phyloP scores from a whole-genome alignment of 1,284 basidiomycete species.

The Naganishia albida region DNA sequence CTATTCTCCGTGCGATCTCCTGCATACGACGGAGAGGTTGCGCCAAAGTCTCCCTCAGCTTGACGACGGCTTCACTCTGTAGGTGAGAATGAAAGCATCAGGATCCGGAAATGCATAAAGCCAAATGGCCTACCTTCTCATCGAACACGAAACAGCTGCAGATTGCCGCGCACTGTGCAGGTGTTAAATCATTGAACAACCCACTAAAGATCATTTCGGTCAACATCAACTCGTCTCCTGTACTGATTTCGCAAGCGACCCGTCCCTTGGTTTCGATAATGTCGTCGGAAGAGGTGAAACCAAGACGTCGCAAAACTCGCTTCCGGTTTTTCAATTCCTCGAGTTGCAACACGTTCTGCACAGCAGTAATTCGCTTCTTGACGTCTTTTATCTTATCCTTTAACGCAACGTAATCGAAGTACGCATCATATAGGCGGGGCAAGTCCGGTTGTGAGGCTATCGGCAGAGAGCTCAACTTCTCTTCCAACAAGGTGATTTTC shows the following conservation, averaged over 20 bases:
- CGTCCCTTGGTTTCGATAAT: conserved; percentile 98
- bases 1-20: conserved; percentile 90
- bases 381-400: conserved; percentile 71
- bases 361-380: conserved; percentile 81
- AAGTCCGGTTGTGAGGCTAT: conserved; percentile 74
- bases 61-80: conserved; percentile 87
- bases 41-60: conserved; percentile 88
- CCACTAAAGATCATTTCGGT: conserved; percentile 99
- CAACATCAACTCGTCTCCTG: conserved; percentile 92
- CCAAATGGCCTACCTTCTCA: conserved; percentile 72
- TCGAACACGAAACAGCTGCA: conserved; percentile 96
- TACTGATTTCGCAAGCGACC: conserved; percentile 97
- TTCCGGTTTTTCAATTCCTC: conserved; percentile 97
- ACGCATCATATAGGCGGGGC: conserved; percentile 75
- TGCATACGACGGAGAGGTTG: conserved; percentile 91
- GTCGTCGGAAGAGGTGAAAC: conserved; percentile 84
- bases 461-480: conserved; percentile 72
- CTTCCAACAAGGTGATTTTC: conserved; percentile 88
- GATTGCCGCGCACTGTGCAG: conserved; percentile 89
- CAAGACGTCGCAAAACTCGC: conserved; percentile 85
- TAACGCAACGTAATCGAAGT: conserved; percentile 72
- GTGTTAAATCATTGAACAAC: conserved; percentile 83
- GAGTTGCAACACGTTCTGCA: conserved; percentile 89
- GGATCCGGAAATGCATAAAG: conserved; percentile 7
- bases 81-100: conserved; percentile 27